Base-by-base conservation (phyloP, 2,329 filamentous ascomycete genomes). In the Fusarium staphyleae region DNA sequence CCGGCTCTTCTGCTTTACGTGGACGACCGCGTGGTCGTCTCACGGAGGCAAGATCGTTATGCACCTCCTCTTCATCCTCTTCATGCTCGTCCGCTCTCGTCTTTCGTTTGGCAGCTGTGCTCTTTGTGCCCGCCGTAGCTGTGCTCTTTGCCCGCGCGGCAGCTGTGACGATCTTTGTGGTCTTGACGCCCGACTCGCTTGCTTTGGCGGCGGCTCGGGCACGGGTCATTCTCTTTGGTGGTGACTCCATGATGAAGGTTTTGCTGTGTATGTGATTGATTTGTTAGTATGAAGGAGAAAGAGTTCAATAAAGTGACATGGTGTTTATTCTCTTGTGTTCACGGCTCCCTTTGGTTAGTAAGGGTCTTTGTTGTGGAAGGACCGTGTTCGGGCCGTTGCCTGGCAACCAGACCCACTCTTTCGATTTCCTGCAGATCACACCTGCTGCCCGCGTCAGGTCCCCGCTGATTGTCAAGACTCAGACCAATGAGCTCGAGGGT, bases 221-320 rank as follows among this genome's bases (percentile, higher is more conserved):
- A 44, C 83, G 80, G 57, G 83, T 86, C 66, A 85, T 78, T 60
- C 83, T 80, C 72, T 84, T 84, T 29, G 83, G 83, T 44, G 83
- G 82, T 52, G 81, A 85, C 60, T 82, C 80, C 82, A 86, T 84
- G 59, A 44, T 75, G 57, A 30, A 30, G 47, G 43, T 48, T 53
- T 56, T 48, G 36, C 60, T 52, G 55, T 59, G 48, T 56, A 24
- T 48, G 40, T 16, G 50, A 16, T 39, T 44, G 40, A 40, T 41
- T n/a, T 28, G 64, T 69, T 68, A 69, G 66, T 64, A 65, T 61
- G 42, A 39, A 59, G 39, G 57, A 52, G 18, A 40, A 56, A 57
- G 42, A 35, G 43, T 37, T 55, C 35, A 60, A 48, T 50, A 55
- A 52, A 36, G 54, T 63, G 50, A 62, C 68, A 72, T 71, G 55